Evolutionary conservation across 2,329 filamentous ascomycete species (phyloP).

Genomic region (Acarospora socialis): DNA sequence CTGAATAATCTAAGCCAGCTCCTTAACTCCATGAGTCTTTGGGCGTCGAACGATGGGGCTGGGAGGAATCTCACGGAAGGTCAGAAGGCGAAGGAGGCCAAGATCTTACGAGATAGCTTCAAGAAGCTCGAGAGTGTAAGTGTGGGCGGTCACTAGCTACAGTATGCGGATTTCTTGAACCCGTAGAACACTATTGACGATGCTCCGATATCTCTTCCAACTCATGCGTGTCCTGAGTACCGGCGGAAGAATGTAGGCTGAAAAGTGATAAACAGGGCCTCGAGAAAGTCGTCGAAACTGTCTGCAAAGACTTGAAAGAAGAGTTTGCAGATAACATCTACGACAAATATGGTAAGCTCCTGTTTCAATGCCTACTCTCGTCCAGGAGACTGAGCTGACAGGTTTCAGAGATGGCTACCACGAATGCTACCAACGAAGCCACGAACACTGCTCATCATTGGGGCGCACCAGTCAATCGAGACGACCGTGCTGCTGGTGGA

Average conservation of each 20-base stretch:
- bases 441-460: constrained; percentile 25
- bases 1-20: constrained; percentile 38
- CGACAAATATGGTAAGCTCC: constrained; percentile 24
- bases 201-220: neutral
- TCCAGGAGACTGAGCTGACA: constrained; percentile 6
- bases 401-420: constrained; percentile 8
- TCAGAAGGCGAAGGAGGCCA: constrained; percentile 25
- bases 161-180: constrained; percentile 9
- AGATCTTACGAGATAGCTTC: constrained; percentile 26
- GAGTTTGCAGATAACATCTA: constrained; percentile 33
- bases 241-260: too few relatives aligned
- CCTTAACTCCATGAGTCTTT: constrained; percentile 39
- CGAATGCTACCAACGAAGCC: constrained; percentile 17
- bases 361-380: too few relatives aligned
- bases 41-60: constrained; percentile 32
- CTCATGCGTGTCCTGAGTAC: neutral
- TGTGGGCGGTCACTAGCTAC: constrained; percentile 5
- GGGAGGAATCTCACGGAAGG: constrained; percentile 27
- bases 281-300: constrained; percentile 26
- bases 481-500: constrained; percentile 29
- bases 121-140: constrained; percentile 26
- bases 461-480: constrained; percentile 23
- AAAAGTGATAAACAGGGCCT: constrained; percentile 22
- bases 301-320: constrained; percentile 26
- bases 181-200: too few relatives aligned